Evolutionary conservation across 2,329 filamentous ascomycete genomes (phyloP), one percentile per base, ranked within the genome.

Genomic region (Fusarium armeniacum): DNA sequence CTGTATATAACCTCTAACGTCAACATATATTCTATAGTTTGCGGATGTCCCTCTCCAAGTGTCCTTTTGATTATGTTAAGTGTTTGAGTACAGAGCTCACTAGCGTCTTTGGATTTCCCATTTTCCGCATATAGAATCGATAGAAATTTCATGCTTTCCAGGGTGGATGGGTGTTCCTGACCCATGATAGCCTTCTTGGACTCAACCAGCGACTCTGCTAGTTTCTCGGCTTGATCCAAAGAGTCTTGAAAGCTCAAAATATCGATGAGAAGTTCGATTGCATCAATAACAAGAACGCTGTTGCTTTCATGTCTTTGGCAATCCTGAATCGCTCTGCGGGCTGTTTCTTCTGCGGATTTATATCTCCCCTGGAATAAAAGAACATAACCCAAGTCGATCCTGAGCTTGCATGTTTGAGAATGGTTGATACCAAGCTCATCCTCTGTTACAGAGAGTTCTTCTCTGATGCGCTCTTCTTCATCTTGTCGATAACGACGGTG

Each of bases 21-120:
- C 3, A 0, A 0, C 36, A n/a, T 44, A 4, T 0, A 18, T 1
- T 0, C 0, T 0, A 13, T 0, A 15, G 44, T 45, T 0, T 0
- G 0, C 0, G 0, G 0, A 11, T 60, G 0, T 2, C 1, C 6
- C 10, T 40, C 32, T 5, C 55, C 45, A 1, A 6, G 13, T 18
- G 0, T 0, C 0, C 2, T 28, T 28, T 16, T 35, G 2, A 2
- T 0, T 22, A 9, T 4, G 3, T 40, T 8, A 1, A 60, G 5
- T 5, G 4, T 11, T 33, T 0, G 13, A 1, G 2, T 16, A 10
- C 8, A 5, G 13, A 45, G 2, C 0, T 36, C 22, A n/a, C 15
- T 13, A 10, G 20, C 5, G 1, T 44, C 20, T 0, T 0, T 4
- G 5, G 15, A 18, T 10, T 0, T n/a, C 0, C 0, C 0, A 10